Conservation (phyloP, 345 rosid genomes). For the Syzygium aromaticum region DNA sequence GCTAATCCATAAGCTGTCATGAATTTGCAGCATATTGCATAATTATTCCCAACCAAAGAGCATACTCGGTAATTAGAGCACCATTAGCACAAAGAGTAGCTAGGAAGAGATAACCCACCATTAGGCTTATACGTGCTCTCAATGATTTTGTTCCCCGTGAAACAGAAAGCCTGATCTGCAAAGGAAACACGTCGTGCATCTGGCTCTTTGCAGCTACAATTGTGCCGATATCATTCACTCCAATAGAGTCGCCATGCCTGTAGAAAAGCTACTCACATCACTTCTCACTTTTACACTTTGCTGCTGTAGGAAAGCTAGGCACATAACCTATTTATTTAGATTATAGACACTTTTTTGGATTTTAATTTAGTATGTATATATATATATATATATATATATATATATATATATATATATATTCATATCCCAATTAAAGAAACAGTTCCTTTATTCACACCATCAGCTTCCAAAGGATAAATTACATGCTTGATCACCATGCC, state of each 20-base stretch:
- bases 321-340: not conserved
- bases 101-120: slow-evolving; percentile 18
- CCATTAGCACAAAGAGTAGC: not conserved
- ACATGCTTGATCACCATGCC: not conserved
- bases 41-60: not conserved
- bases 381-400: too few relatives aligned
- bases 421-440: not conserved
- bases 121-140: slow-evolving; percentile 39
- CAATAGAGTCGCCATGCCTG: slow-evolving; percentile 44
- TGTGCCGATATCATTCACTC: slow-evolving; percentile 13
- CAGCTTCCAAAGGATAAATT: not conserved
- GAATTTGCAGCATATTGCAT: not conserved
- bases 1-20: not conserved
- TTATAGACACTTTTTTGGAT: not conserved
- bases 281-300: not conserved
- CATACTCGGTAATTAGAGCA: not conserved
- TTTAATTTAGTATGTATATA: not conserved
- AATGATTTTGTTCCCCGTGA: slow-evolving; percentile 27
- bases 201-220: slow-evolving; percentile 22
- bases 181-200: slow-evolving; percentile 45
- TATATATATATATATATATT: too few relatives aligned
- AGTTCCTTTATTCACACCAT: not conserved
- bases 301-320: not conserved
- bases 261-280: not conserved
- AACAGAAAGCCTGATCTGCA: slow-evolving; percentile 48